phyloP scores from a whole-genome alignment of 345 rosid species.

The Crucihimalaya himalaica region DNA sequence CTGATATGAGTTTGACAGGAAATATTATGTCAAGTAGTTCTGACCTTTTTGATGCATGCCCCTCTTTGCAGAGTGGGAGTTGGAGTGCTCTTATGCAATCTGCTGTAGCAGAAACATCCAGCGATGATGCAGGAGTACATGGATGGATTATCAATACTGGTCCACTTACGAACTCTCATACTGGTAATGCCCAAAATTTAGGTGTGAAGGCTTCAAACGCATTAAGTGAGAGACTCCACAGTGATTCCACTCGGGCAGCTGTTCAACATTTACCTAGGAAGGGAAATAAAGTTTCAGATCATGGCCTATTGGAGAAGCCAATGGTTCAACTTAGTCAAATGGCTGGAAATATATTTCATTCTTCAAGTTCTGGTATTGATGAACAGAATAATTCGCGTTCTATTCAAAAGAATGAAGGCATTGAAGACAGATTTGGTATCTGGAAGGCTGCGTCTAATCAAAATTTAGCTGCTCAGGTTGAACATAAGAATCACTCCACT shows the following conservation, averaged over 20 bases:
- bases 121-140: constrained; percentile 45
- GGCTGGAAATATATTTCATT: constrained; percentile 46
- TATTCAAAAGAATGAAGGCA: constrained; percentile 46
- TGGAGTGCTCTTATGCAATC: constrained; percentile 99
- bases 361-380: constrained; percentile 46
- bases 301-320: constrained; percentile 48
- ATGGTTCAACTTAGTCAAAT: constrained; percentile 47
- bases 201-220: constrained; percentile 29
- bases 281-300: constrained; percentile 50
- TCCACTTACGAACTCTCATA: background rate
- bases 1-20: constrained; percentile 51
- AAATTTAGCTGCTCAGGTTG: constrained; percentile 38
- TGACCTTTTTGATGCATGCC: constrained; percentile 52
- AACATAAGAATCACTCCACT: constrained; percentile 42
- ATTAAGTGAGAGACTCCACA: constrained; percentile 45
- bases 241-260: constrained; percentile 47
- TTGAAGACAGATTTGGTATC: constrained; percentile 44
- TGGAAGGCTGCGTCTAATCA: constrained; percentile 54
- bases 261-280: constrained; percentile 44
- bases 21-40: constrained; percentile 47
- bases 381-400: constrained; percentile 42
- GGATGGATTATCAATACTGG: constrained; percentile 18
- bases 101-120: constrained; percentile 90
- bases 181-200: constrained; percentile 22
- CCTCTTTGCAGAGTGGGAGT: constrained; percentile 89